A percentile compares a stretch with the other conserved stretches of the same genome.
Conservation (phyloP, 257 asterid species). For the Ballota nigra region DNA sequence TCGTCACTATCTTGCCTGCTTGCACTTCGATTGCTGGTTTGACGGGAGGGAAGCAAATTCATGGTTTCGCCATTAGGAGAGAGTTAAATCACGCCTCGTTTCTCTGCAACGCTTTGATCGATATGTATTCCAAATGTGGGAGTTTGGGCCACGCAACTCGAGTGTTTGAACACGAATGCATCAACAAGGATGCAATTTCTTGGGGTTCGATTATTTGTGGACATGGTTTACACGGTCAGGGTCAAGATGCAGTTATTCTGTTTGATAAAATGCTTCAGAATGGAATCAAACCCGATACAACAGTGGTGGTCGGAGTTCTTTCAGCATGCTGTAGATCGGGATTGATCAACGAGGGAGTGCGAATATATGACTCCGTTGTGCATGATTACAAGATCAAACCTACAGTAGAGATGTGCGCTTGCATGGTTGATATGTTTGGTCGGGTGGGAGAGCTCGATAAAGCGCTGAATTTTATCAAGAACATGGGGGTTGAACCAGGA, state of each 20-base stretch:
- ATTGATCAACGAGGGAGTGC: conserved; percentile 46
- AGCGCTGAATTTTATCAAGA: conserved; percentile 47
- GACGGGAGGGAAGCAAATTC: conserved; percentile 62
- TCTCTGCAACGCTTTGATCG: conserved; percentile 55
- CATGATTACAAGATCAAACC: conserved; percentile 35
- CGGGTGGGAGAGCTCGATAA: conserved; percentile 49
- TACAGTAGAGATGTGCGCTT: conserved; percentile 58
- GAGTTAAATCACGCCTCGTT: conserved; percentile 38
- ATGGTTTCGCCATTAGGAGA: conserved; percentile 55
- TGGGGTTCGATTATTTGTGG: conserved; percentile 68
- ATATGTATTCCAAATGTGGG: conserved; percentile 61
- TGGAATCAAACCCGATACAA: conserved; percentile 49
- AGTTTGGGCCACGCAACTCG: conserved; percentile 42
- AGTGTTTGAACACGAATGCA: conserved; percentile 47
- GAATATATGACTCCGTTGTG: conserved; percentile 40
- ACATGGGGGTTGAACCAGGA: conserved; percentile 49
- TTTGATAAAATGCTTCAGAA: conserved; percentile 47
- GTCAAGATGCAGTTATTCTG: conserved; percentile 40
- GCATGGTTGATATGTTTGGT: conserved; percentile 66
- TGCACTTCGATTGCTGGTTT: conserved; percentile 49
- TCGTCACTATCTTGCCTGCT: conserved; percentile 52
- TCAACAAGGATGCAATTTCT: conserved; percentile 50
- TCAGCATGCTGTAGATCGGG: conserved; percentile 74
- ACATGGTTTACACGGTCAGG: conserved; percentile 61
- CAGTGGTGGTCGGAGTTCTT: conserved; percentile 51